phyloP scores from a whole-genome alignment of 2,329 filamentous ascomycete genomes.

The Remersonia thermophila region DNA sequence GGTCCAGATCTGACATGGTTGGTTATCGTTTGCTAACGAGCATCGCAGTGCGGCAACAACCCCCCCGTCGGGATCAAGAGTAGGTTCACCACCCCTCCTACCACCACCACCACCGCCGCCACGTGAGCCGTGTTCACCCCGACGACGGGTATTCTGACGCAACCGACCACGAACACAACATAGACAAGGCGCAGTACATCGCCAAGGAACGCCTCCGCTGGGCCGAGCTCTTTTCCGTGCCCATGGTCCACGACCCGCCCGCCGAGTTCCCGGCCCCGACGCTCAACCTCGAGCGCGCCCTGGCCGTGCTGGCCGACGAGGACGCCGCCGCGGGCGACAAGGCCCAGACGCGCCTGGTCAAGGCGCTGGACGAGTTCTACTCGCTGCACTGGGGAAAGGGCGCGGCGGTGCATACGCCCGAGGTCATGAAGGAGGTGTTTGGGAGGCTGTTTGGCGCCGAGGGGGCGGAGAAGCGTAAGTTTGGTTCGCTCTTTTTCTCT shows the following conservation, averaged over 20 bases:
- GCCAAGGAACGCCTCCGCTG: slow-evolving; percentile 23
- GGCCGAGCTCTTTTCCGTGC: slow-evolving; percentile 24
- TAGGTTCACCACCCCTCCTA: slow-evolving; percentile 17
- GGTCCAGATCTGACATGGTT: no score
- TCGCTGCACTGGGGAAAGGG: slow-evolving; percentile 23
- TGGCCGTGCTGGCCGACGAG: slow-evolving; percentile 18
- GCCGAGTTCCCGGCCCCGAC: slow-evolving; percentile 26
- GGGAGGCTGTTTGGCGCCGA: slow-evolving; percentile 17
- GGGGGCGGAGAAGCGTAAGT: slow-evolving; percentile 18
- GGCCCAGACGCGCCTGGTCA: slow-evolving; percentile 15
- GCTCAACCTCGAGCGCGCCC: slow-evolving; percentile 24
- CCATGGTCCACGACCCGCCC: slow-evolving; percentile 21
- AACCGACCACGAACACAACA: no score
- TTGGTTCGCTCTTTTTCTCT: neutral
- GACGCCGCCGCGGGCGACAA: neutral
- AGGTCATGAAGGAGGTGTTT: slow-evolving; percentile 20
- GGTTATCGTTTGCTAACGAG: no score
- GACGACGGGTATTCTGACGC: no score
- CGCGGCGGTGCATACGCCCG: slow-evolving; percentile 18
- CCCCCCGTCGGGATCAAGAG: slow-evolving; percentile 27
- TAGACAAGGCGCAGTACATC: slow-evolving; percentile 29
- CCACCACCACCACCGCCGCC: no score
- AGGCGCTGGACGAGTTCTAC: slow-evolving; percentile 23
- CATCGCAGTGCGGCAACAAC: slow-evolving; percentile 23
- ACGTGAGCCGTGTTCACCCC: no score